Base-by-base conservation (phyloP, 331 rosid genomes). In the Quercus phellos region DNA sequence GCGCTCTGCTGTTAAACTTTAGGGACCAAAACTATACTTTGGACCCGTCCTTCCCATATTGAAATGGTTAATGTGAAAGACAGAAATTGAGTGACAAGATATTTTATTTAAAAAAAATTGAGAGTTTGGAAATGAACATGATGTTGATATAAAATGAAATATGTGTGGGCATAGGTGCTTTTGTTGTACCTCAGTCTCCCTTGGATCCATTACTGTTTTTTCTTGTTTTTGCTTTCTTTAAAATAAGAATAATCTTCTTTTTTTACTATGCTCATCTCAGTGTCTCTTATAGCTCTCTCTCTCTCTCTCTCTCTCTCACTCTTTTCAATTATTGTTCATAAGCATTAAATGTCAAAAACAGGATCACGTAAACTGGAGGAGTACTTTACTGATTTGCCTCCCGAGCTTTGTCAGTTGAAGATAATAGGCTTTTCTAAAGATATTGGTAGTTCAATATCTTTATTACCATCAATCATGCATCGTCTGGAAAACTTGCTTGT, bases 391-490 rank as follows among this genome's bases (percentile, higher is more conserved):
- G 54, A 76, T 81, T 83, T 94, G 77, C 96, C 98, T 70, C 99
- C 99, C 6, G 98, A 94, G 87, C 76, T 91, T 67, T 94, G 96
- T 80, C 89, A 94, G 50, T 83, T 94, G 84, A 94, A 94, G 87
- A 80, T 94, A 79, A 68, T 82, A 34, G 97, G 98, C 72, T 94
- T 94, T 89, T 90, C 99, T 6, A 94, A 94, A 84, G 97, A 94
- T 77, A 86, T 94, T 29, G 99, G 98, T 26, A 94, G 99, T 86
- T 92, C 99, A 60, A 61, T 94, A 81, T 94, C 97, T 82, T 80
- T 94, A 85, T 84, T 94, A 81, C 99, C 99, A 55, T 94, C 99
- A 54, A 71, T 94, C 59, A 94, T 94, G 97, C 98, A 94, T 74
- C 99, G 94, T 74, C 90, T 94, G 68, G 97, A 88, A 85, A 94